Base-by-base conservation (phyloP, 129 eudicot genomes). In the sunflower (Helianthus annuus) region DNA sequence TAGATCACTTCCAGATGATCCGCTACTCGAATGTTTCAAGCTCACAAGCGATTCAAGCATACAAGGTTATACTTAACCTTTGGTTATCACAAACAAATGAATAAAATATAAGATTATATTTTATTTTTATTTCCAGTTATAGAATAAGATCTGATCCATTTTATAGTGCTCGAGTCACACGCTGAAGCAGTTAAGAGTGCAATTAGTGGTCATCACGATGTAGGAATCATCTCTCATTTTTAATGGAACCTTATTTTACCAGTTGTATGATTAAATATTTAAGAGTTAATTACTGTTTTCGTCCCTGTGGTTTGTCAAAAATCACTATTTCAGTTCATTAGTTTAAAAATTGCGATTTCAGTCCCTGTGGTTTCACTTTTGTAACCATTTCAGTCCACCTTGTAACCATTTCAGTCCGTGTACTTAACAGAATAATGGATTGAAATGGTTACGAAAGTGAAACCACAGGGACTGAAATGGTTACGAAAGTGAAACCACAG, bases 1-100 rank as follows among this genome's bases (percentile, higher is more conserved):
- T 74, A 69, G 89, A 70, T 83, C 99, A 45, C 96, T 95, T 74
- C 97, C 97, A 2, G 91, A 95, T 77, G 94, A 95, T 88, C 94
- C 97, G 38, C 81, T 90, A 76, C 97, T 95, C 6, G 88, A 91
- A 69, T 95, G 99, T 78, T 91, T 95, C 34, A 85, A 81, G 70
- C 66, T 80, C 60, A 64, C 86, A 2, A 68, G 66, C 49, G 91
- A 80, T 70, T 82, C 89, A 75, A 51, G 70, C 64, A 58, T 91
- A 79, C 58, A 83, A 85, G 97, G 97, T 95, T 51, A 68, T n/a
- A 66, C 53, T 19, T 27, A 3, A 15, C 24, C 38, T 51, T 70
- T 67, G 45, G 58, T 71, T 48, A 38, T 72, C 8, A 36, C 39
- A 15, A 3, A 38, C 5, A 39, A 64, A 15, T 40, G 12, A 38